Base-by-base conservation (phyloP, 306 rosid species). In the Trifolium dubium region DNA sequence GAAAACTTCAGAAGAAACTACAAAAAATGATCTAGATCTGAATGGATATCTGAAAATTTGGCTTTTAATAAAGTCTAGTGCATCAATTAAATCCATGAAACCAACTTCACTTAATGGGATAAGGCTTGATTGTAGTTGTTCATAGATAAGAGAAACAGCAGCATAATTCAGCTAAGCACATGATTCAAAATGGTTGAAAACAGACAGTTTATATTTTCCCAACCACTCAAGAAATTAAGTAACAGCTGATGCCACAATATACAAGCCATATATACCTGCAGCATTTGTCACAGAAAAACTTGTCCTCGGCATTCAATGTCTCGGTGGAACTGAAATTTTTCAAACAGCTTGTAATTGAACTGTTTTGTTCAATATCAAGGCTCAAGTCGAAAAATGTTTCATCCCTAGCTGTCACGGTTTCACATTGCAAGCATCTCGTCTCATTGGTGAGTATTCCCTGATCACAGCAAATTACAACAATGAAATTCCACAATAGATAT, bases 401-500 rank as follows among this genome's bases (percentile, higher is more conserved):
- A 71, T 95, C 99, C 80, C 99, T 86, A 68, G 93, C 99, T 32
- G 99, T 92, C 81, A 95, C 96, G 4, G 99, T 95, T 88, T 95
- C 99, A 62, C 99, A 95, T 77, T 87, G 96, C 88, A 95, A 84
- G 85, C 99, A 95, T 85, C 92, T 92, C 11, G 99, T 95, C 88
- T 95, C 99, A 34, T 95, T 95, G 80, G 99, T 95, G 79, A 95
- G 96, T 76, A 95, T 87, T 77, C 99, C 99, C 99, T 95, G 89
- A 58, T 78, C 73, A 88, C 31, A 77, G 73, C 72, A 86, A 84
- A 59, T 35, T 32, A 53, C 65, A 76, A 79, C 55, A 60, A 75
- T 77, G 74, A 85, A 86, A 80, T 43, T 80, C 87, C 79, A 12
- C 67, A 55, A 44, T 41, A 35, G 37, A 61, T 44, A 41, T 53